Base-by-base conservation (phyloP, 2,329 filamentous ascomycete species). In the Alternaria brassicae region DNA sequence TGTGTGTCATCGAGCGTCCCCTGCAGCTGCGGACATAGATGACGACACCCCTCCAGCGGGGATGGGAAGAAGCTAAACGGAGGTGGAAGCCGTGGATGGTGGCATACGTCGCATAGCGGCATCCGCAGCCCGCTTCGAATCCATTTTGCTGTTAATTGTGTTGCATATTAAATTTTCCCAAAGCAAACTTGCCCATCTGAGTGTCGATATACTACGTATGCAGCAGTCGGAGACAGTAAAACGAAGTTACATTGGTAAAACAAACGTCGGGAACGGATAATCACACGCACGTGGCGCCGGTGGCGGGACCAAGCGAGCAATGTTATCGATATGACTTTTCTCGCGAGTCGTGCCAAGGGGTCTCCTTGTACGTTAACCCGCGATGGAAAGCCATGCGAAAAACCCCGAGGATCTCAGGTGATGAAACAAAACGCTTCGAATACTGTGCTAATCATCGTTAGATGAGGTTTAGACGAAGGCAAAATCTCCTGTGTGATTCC, bases 321-420 rank as follows among this genome's bases (percentile, higher is more conserved):
- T 17, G 49, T 63, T 64, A 60, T 66, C 56, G 63, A 66, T 62
- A 62, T 15, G 17, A n/a, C n/a, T 23, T 51, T 23, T 34, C n/a
- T n/a, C n/a, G n/a, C n/a, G n/a, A n/a, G 7, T 42, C 32, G 39
- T 34, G 36, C 51, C 48, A 41, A 58, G n/a, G 48, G 23, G 23
- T 17, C 34, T 44, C 40, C 39, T 17, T 23, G 47, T 13, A 17
- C 32, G 36, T 37, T 39, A 52, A 23, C 28, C 44, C 44, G 44
- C 28, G 30, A 27, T 27, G 8, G 23, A 28, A 23, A 39, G 36
- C 40, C 39, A 47, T 19, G 25, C 56, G 44, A 56, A 42, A 25
- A 47, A 53, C 30, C 21, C 10, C 40, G 28, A 53, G 47, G 42
- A 30, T 39, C 41, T 54, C 52, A 44, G 54, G 23, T 50, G 44